phyloP scores from a whole-genome alignment of 2,329 filamentous ascomycete genomes.

The Paramyrothecium sp. region DNA sequence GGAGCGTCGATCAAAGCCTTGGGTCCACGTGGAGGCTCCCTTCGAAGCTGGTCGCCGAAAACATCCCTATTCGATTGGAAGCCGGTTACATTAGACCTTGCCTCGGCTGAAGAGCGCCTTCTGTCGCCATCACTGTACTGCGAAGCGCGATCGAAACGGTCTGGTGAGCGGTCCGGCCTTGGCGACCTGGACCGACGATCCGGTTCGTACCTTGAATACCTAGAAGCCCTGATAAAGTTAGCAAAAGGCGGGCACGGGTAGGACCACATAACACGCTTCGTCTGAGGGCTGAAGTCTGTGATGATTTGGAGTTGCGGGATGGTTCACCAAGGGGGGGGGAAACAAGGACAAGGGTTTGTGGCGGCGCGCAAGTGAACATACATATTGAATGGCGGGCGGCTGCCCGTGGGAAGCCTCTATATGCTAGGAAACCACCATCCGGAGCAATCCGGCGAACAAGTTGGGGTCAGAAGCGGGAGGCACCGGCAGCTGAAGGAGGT shows the following conservation, averaged over 20 bases:
- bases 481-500: no score
- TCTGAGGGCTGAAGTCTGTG: neutral
- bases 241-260: conserved; percentile 1
- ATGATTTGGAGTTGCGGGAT: neutral
- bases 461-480: no score
- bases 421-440: conserved; percentile 14
- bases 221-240: conserved; percentile 41
- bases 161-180: conserved; percentile 69
- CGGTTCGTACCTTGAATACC: conserved; percentile 62
- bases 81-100: conserved; percentile 52
- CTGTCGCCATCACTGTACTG: conserved; percentile 65
- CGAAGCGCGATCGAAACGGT: conserved; percentile 57
- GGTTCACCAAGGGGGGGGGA: neutral
- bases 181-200: conserved; percentile 63
- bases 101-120: conserved; percentile 63
- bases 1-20: conserved; percentile 73
- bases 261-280: neutral
- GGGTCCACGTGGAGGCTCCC: conserved; percentile 78
- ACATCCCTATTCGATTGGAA: conserved; percentile 60
- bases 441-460: neutral
- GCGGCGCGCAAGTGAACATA: conserved; percentile 10
- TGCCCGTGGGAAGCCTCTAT: conserved; percentile 12
- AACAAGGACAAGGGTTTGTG: neutral
- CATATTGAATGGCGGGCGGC: conserved; percentile 18
- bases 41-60: conserved; percentile 53